Base-by-base conservation (phyloP, 495 filamentous ascomycete species). In the Trichoderma gamsii region DNA sequence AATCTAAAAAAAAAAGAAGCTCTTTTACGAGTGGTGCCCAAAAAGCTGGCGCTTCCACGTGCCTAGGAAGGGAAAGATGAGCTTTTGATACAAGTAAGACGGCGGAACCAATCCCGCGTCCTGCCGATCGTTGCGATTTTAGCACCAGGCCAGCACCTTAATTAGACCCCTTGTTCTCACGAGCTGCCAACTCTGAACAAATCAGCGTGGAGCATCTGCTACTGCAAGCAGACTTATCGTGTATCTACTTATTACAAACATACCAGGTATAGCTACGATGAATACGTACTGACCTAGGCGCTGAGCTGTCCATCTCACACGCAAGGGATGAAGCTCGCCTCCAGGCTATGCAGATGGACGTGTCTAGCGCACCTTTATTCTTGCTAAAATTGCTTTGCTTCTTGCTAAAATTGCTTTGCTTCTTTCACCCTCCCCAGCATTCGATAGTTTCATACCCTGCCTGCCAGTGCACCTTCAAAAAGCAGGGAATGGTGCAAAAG, bases 81-180 rank as follows among this genome's bases (percentile, higher is more conserved):
- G 44, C 13, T 12, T 4, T 16, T 16, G 49, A 51, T 11, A 18
- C 49, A 15, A 7, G 35, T 52, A 52, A 52, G 16, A 52, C 56
- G 27, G 56, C 56, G 56, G 56, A 61, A 61, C 56, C 25, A 61
- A 61, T 61, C 25, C 56, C 56, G 56, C 56, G 25, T 13, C 3
- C 12, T 13, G 56, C 56, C 56, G 56, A 61, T 61, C 56, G 12
- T 25, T 49, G 49, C 56, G 27, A 16, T 61, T 61, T 16, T 15
- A 21, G 56, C 11, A 61, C 15, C 23, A 18, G 25, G 4, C 27
- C 25, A 25, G 25, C 25, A 56, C 13, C 44, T n/a, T 49, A 56
- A 56, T 32, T 61, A 3, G 56, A 32, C n/a, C 27, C 12, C 29
- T 32, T 18, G 23, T 3, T 61, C 16, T 61, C 23, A 61, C 56